Evolutionary conservation across 1,139 yeast genomes (phyloP).

Genomic region (Diutina rugosa): DNA sequence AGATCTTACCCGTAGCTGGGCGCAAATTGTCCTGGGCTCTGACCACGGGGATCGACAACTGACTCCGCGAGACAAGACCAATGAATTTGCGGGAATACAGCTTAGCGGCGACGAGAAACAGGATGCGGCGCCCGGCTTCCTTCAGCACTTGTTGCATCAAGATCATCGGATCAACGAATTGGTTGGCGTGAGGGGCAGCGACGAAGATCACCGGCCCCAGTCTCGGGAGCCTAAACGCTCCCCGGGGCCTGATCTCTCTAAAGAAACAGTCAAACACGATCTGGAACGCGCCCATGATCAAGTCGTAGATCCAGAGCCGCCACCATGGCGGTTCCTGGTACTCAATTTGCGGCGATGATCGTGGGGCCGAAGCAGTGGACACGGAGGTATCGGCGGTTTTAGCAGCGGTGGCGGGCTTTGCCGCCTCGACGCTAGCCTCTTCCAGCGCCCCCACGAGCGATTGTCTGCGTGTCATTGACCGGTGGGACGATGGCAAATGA

Average conservation of each 20-base stretch:
- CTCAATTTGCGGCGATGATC: not conserved
- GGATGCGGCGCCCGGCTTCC: constrained; percentile 61
- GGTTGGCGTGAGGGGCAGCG: constrained; percentile 97
- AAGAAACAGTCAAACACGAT: constrained; percentile 51
- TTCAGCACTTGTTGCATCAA: constrained; percentile 71
- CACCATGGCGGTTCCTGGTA: constrained; percentile 12
- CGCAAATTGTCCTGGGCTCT: constrained; percentile 79
- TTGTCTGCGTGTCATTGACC: not conserved
- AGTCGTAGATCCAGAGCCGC: constrained; percentile 31
- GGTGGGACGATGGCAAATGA: not conserved
- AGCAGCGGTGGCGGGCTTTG: not conserved
- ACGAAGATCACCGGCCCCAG: constrained; percentile 85
- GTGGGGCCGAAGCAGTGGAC: too few relatives aligned
- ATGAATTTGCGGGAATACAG: constrained; percentile 26
- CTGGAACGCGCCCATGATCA: constrained; percentile 34
- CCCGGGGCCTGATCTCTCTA: constrained; percentile 81
- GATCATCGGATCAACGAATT: constrained; percentile 84
- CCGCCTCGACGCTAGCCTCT: not conserved
- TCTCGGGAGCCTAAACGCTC: constrained; percentile 78
- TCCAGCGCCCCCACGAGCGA: not conserved
- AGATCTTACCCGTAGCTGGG: constrained; percentile 48
- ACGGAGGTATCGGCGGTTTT: too few relatives aligned
- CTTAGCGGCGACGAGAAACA: constrained; percentile 29
- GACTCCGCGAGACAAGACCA: constrained; percentile 65
- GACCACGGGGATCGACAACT: constrained; percentile 78